phyloP scores from a whole-genome alignment of 2,329 filamentous ascomycete genomes.

The Chrysoporthe cubensis region DNA sequence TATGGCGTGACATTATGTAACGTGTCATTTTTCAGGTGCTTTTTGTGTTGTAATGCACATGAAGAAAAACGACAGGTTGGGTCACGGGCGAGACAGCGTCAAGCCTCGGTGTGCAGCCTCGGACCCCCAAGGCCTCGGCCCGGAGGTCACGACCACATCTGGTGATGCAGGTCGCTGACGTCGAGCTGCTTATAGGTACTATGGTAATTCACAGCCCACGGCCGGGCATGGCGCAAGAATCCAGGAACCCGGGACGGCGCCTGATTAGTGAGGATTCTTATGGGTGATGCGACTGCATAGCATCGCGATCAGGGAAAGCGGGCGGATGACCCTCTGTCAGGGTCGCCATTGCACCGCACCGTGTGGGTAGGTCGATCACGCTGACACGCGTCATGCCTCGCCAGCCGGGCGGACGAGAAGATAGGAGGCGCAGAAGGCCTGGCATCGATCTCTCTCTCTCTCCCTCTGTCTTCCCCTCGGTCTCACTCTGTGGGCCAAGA shows the following conservation, averaged over 20 bases:
- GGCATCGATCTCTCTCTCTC: neutral
- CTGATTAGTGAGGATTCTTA: conserved; percentile 11
- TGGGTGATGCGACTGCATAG: neutral
- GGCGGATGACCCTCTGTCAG: neutral
- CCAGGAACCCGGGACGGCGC: neutral
- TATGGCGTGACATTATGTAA: conserved; percentile 14
- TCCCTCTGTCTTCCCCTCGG: neutral
- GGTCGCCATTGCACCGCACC: neutral
- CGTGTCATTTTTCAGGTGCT: conserved; percentile 2
- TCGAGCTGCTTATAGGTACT: too few species aligned
- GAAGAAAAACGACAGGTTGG: neutral
- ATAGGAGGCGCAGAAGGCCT: neutral
- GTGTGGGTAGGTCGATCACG: neutral
- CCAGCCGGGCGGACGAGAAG: neutral
- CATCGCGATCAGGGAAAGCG: neutral
- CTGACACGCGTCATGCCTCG: neutral
- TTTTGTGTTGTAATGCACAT: too few species aligned
- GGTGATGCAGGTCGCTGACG: too few species aligned
- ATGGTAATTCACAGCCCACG: too few species aligned
- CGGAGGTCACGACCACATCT: neutral
- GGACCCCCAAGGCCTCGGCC: neutral
- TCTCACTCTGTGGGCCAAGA: neutral
- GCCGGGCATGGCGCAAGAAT: conserved; percentile 1
- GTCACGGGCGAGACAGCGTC: neutral
- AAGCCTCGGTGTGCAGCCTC: neutral